phyloP scores from a whole-genome alignment of 371 early-diverging fungal genomes.

The Basidiobolus meristosporus region DNA sequence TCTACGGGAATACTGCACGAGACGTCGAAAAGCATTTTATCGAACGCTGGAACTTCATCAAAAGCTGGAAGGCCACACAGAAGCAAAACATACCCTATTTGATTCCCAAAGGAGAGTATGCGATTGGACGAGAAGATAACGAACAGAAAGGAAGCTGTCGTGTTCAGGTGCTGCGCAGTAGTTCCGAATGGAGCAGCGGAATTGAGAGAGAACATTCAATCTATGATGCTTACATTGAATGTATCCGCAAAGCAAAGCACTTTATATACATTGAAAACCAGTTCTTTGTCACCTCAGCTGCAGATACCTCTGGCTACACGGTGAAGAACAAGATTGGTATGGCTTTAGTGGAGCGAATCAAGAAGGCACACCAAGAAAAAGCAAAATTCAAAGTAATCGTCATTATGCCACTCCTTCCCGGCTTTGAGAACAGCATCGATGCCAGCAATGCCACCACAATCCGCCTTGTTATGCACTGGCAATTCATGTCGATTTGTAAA shows the following conservation, averaged over 20 bases:
- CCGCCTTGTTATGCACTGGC: constrained; percentile 49
- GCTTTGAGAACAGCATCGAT: constrained; percentile 68
- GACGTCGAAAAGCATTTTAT: constrained; percentile 82
- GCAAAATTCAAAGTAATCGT: constrained; percentile 69
- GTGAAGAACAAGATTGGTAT: constrained; percentile 11
- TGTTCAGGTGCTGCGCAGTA: constrained; percentile 48
- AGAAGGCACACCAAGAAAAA: constrained; percentile 42
- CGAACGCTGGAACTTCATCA: constrained; percentile 82
- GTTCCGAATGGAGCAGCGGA: constrained; percentile 44
- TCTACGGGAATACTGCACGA: constrained; percentile 29
- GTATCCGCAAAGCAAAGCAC: constrained; percentile 56
- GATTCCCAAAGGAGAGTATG: constrained; percentile 65
- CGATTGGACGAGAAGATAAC: constrained; percentile 39
- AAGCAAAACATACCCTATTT: constrained; percentile 41
- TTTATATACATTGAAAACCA: constrained; percentile 94
- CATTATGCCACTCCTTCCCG: constrained; percentile 83
- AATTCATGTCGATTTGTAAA: constrained; percentile 52
- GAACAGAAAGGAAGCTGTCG: constrained; percentile 39
- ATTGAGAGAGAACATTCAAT: constrained; percentile 52
- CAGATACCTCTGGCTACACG: constrained; percentile 1
- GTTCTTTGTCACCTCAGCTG: constrained; percentile 54
- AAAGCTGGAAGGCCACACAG: constrained; percentile 39
- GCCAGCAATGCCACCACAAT: constrained; percentile 38
- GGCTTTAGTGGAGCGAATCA: constrained; percentile 62
- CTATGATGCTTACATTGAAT: constrained; percentile 58